Evolutionary conservation across 2,329 filamentous ascomycete genomes (phyloP).

Genomic region (Tolypocladium inflatum): DNA sequence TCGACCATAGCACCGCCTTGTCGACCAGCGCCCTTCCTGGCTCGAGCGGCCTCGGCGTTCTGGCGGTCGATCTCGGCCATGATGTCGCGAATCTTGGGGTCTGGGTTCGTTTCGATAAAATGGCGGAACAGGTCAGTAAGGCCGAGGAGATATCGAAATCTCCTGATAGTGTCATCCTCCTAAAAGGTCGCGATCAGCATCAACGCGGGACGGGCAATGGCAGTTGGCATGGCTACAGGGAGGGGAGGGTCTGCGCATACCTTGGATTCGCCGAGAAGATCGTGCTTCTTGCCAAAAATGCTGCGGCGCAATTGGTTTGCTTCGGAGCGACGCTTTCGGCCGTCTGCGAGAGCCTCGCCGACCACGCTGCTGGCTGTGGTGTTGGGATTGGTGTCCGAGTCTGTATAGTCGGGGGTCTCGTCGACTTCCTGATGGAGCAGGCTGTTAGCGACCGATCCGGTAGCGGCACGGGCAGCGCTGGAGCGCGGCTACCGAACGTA

Average conservation of each 20-base stretch:
- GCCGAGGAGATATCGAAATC: constrained; percentile 90
- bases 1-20: constrained; percentile 77
- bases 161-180: constrained; percentile 91
- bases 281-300: constrained; percentile 92
- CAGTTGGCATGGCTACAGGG: constrained; percentile 1
- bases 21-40: constrained; percentile 65
- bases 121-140: constrained; percentile 96
- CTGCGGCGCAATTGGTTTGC: constrained; percentile 83
- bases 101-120: constrained; percentile 96
- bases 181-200: constrained; percentile 21
- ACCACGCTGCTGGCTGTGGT: constrained; percentile 75
- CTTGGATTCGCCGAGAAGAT: constrained; percentile 85
- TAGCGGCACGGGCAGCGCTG: not conserved
- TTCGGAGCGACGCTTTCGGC: constrained; percentile 76
- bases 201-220: not conserved
- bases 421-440: constrained; percentile 42
- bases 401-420: constrained; percentile 57
- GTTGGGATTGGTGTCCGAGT: constrained; percentile 58
- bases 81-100: constrained; percentile 88
- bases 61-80: constrained; percentile 92
- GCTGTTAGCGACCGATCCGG: not conserved
- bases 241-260: constrained; percentile 33
- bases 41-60: constrained; percentile 63
- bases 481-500: constrained; percentile 11
- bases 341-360: constrained; percentile 65